Evolutionary conservation across 2,329 filamentous ascomycete species (phyloP).

Genomic region (Fusarium azukiicola): DNA sequence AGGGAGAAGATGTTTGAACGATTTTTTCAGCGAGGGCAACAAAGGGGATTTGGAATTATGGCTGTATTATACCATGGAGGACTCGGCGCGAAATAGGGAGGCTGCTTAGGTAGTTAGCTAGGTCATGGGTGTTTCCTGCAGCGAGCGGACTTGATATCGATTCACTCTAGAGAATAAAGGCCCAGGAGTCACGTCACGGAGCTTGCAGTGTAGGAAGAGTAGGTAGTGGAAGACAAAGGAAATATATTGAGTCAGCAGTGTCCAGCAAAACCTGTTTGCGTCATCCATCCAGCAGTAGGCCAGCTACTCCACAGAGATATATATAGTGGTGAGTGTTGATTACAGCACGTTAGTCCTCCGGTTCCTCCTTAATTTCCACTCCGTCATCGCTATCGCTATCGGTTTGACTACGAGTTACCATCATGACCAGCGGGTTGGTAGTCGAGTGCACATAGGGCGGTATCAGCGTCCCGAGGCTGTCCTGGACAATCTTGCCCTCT

Average conservation of each 20-base stretch:
- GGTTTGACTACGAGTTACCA: not conserved
- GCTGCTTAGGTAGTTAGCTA: constrained; percentile 22
- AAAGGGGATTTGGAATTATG: constrained; percentile 29
- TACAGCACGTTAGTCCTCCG: not conserved
- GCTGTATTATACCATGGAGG: constrained; percentile 49
- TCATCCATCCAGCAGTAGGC: too few species aligned
- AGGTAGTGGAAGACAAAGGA: constrained; percentile 22
- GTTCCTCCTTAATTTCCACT: not conserved
- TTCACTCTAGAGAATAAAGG: constrained; percentile 35
- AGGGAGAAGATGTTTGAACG: constrained; percentile 60
- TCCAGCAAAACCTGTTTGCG: too few species aligned
- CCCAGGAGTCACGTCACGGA: constrained; percentile 12
- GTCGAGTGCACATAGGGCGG: not conserved
- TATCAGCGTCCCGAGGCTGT: constrained; percentile 27
- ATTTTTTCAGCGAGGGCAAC: constrained; percentile 18
- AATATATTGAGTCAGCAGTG: constrained; percentile 13
- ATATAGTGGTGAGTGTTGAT: not conserved
- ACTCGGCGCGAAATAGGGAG: constrained; percentile 37
- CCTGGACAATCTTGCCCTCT: constrained; percentile 31
- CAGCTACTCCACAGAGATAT: not conserved
- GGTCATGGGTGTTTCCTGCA: constrained; percentile 36
- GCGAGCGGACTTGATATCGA: constrained; percentile 47
- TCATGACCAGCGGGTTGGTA: not conserved
- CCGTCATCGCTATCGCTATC: not conserved
- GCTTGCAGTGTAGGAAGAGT: constrained; percentile 19